Evolutionary conservation across 331 rosid species (phyloP).

Genomic region (Dryas integrifolia): DNA sequence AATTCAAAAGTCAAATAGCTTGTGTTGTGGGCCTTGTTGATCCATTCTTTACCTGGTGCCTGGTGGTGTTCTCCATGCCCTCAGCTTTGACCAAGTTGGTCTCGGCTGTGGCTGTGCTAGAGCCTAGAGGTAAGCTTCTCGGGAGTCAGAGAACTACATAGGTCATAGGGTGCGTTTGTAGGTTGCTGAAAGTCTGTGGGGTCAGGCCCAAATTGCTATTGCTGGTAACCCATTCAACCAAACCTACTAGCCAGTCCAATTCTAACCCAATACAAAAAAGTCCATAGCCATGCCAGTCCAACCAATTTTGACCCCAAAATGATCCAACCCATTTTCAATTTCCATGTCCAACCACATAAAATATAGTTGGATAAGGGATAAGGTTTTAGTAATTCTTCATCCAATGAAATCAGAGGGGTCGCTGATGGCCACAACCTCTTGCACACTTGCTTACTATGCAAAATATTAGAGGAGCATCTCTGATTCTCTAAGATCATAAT

Average conservation of each 20-base stretch:
- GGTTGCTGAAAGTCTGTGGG: not conserved
- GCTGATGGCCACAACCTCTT: conserved; percentile 42
- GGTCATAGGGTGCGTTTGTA: too few species aligned
- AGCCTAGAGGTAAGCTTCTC: too few species aligned
- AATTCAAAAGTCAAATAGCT: not conserved
- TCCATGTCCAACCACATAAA: not conserved
- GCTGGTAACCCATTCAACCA: not conserved
- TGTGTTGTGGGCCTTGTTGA: not conserved
- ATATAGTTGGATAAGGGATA: conserved; percentile 56
- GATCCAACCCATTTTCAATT: not conserved
- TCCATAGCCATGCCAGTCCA: too few species aligned
- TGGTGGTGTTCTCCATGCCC: too few species aligned
- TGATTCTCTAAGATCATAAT: not conserved
- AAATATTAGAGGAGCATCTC: too few species aligned
- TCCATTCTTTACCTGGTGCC: too few species aligned
- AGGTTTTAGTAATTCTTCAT: conserved; percentile 31
- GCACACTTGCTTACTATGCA: not conserved
- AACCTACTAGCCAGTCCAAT: too few species aligned
- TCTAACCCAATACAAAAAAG: too few species aligned
- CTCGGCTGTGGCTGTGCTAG: too few species aligned
- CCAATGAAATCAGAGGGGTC: conserved; percentile 46
- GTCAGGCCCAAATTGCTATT: not conserved
- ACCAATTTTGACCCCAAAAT: not conserved
- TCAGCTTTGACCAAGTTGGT: too few species aligned
- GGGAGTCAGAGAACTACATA: too few species aligned